Evolutionary conservation across 345 rosid genomes (phyloP).

Genomic region (Hibiscus tridactylites): DNA sequence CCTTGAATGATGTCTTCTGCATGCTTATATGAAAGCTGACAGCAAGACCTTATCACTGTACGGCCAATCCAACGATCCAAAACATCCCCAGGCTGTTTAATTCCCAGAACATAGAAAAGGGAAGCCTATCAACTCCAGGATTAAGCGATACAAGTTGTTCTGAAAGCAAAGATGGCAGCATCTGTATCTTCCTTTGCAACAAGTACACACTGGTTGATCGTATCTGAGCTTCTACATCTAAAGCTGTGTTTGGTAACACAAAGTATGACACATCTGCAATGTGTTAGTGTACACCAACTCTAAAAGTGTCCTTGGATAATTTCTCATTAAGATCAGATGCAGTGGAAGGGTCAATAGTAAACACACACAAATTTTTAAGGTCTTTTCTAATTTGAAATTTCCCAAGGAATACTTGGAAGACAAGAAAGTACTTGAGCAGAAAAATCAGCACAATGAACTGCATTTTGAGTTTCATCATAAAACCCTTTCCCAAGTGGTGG

Average conservation of each 20-base stretch:
- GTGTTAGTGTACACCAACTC: slow-evolving; percentile 95
- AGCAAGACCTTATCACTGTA: slow-evolving; percentile 66
- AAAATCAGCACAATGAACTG: too few relatives aligned
- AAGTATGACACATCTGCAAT: slow-evolving; percentile 82
- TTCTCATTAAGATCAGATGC: too few relatives aligned
- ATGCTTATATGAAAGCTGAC: slow-evolving; percentile 80
- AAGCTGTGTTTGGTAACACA: slow-evolving; percentile 6
- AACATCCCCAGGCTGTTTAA: slow-evolving; percentile 48
- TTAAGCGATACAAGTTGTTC: slow-evolving; percentile 67
- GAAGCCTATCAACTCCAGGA: slow-evolving; percentile 78
- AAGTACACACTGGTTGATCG: slow-evolving; percentile 82
- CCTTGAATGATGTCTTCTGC: slow-evolving; percentile 65
- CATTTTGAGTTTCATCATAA: slow-evolving; percentile 13
- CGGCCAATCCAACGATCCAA: slow-evolving; percentile 74
- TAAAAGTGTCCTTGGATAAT: slow-evolving; percentile 40
- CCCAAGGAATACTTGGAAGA: too few relatives aligned
- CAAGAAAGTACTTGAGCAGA: too few relatives aligned
- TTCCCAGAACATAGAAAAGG: slow-evolving; percentile 83
- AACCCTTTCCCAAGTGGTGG: slow-evolving; percentile 12
- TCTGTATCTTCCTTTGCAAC: slow-evolving; percentile 51
- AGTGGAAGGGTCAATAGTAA: too few relatives aligned
- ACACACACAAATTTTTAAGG: too few relatives aligned
- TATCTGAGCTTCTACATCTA: slow-evolving; percentile 67
- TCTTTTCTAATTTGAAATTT: too few relatives aligned
- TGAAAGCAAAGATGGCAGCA: slow-evolving; percentile 76